These are phyloP conservation scores for Pascua sp. DNA, from an alignment of 1,284 basidiomycete genomes.

Conservation along the genomic window DNA sequence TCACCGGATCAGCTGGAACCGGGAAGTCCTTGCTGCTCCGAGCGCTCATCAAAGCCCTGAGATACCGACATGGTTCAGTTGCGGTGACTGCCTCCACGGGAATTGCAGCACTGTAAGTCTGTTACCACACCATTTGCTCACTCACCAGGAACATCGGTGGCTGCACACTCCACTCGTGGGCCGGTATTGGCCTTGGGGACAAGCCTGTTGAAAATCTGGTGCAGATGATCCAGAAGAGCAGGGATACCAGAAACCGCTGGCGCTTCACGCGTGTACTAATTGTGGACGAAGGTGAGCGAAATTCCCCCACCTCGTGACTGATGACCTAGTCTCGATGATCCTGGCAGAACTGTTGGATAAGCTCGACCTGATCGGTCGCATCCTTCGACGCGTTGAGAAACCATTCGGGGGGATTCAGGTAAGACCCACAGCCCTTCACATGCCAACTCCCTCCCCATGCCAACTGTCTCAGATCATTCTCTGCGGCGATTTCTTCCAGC, in stretches of 20 bases:
- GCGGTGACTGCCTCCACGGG: constrained; percentile 76
- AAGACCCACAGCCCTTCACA: constrained; percentile 4
- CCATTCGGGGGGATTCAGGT: constrained; percentile 93
- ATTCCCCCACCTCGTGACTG: neutral
- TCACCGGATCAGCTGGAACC: constrained; percentile 96
- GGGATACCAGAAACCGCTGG: constrained; percentile 56
- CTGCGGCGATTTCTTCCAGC: constrained; percentile 49
- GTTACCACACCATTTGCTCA: neutral
- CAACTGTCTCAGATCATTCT: constrained; percentile 59
- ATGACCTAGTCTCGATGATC: constrained; percentile 58
- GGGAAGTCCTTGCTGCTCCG: constrained; percentile 86
- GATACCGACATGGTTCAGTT: constrained; percentile 51
- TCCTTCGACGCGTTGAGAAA: constrained; percentile 58
- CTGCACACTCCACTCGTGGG: constrained; percentile 57
- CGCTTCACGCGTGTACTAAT: constrained; percentile 56
- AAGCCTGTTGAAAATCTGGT: constrained; percentile 46
- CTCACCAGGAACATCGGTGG: constrained; percentile 60
- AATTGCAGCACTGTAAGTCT: constrained; percentile 45
- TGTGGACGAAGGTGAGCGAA: constrained; percentile 64
- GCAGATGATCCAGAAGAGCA: constrained; percentile 49
- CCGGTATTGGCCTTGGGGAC: constrained; percentile 55
- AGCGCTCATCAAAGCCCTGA: constrained; percentile 68
- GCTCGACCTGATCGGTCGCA: constrained; percentile 64
- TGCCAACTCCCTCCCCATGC: neutral
- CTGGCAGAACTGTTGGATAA: constrained; percentile 73